Evolutionary conservation across 192 early-diverging fungal species (phyloP), one percentile per base, ranked within the genome.

Genomic region (Kickxella alabastrina): DNA sequence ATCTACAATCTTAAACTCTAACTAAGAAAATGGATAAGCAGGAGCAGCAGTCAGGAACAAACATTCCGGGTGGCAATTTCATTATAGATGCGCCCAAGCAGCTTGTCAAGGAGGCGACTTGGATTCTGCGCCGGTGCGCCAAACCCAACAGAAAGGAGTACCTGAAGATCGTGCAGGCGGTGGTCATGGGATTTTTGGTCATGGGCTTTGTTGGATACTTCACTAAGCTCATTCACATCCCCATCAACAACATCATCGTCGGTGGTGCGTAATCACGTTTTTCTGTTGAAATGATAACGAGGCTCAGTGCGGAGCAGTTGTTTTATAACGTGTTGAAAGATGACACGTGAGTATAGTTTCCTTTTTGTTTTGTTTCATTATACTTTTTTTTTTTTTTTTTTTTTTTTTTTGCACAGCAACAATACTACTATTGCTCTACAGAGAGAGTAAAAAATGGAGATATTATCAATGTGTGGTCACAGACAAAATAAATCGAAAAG

Each of bases 211-310:
- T 98, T 67, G 95, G 95, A 24, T 98, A 92, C 66, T 87, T 98
- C 77, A 92, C 96, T 66, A 99, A 99, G 83, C 82, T 99, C 64
- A 92, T 99, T 53, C 97, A 99, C 77, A 99, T 99, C 78, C 97
- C 97, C 49, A 98, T 99, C 83, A 98, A 97, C 87, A 97, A 97
- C 83, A 97, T 99, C 69, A 91, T 99, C 63, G 97, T 99, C 28
- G 72, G 72, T 35, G 72, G 72, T 18, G 72, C 72, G 31, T 75
- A 67, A 40, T 2, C 13, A 10, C 12, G n/a, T 10, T 12, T 9
- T 24, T 17, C 12, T 43, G 6, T 19, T 0, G 2, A 17, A 43
- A 38, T 18, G 2, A 37, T 14, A n/a, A n/a, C n/a, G n/a, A n/a
- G n/a, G n/a, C n/a, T n/a, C n/a, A n/a, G n/a, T n/a, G n/a, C n/a